Base-by-base conservation (phyloP, 1,284 basidiomycete genomes). In the Macrocystidia cucumis region DNA sequence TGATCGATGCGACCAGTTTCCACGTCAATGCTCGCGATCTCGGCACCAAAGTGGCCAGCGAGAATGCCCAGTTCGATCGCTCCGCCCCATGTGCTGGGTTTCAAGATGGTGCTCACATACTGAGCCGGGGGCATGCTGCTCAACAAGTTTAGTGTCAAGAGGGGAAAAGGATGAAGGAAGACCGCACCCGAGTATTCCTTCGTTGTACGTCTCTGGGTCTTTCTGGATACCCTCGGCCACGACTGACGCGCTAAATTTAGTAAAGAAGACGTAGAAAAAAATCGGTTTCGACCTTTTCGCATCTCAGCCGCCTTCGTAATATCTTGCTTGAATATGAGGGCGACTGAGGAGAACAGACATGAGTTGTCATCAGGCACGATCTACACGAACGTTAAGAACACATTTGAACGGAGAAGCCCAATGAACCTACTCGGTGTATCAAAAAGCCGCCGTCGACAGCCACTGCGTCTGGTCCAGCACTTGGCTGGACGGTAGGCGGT, bases 341-440 rank as follows among this genome's bases (percentile, higher is more conserved):
- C 87, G 22, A 91, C 65, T 2, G 90, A 80, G 3, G 83, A 85
- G 62, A 96, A 97, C 23, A 97, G 64, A 57, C 92, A 97, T 3
- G 89, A 88, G 48, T 95, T 96, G 59, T 93, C 90, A 51, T 95
- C 91, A 9, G 90, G 91, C 6, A 93, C 88, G 37, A 91, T 68
- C 74, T 90, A 40, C 8, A 9, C 7, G 43, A n/a, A 39, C 34
- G 14, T n/a, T n/a, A n/a, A 41, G 9, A 25, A 25, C 24, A 9
- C 37, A 18, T 32, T 29, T 27, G 22, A 21, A 17, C 11, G 18
- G 4, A 5, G 24, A 13, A 38, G 6, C 29, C 34, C 11, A 35
- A 9, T 11, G 29, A 35, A 54, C 69, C 29, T 50, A 84, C 83
- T 40, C 80, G 63, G 51, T 88, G 83, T 11, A 88, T 59, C n/a